Percentiles rank a stretch among this genome's conserved stretches.
phyloP scores from a whole-genome alignment of 192 early-diverging fungal genomes.

The Linderina pennispora region DNA sequence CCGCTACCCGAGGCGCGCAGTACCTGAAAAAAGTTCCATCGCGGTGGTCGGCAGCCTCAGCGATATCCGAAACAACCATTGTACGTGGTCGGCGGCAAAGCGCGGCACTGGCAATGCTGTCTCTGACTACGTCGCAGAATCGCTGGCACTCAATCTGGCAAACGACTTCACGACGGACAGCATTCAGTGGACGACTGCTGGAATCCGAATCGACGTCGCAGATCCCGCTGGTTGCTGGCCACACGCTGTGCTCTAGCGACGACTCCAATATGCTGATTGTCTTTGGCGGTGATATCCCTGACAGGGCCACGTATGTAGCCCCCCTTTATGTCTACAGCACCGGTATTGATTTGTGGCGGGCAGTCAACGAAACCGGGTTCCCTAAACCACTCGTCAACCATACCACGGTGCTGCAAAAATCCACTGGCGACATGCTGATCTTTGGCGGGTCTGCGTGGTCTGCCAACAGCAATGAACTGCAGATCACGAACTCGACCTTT shows the following conservation, averaged over 20 bases:
- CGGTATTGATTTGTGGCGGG: conserved; percentile 33
- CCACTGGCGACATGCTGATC: conserved; percentile 33
- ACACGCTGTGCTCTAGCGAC: conserved; percentile 21
- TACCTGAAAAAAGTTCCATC: conserved; percentile 10
- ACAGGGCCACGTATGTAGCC: conserved; percentile 1
- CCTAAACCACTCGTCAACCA: conserved; percentile 20
- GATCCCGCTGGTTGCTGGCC: conserved; percentile 23
- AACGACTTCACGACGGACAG: conserved; percentile 13
- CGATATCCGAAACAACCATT: conserved; percentile 35
- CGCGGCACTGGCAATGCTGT: conserved; percentile 6
- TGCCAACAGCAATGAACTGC: not conserved
- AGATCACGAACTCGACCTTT: conserved; percentile 27
- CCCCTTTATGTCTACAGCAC: conserved; percentile 32
- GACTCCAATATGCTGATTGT: conserved; percentile 34
- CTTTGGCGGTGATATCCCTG: conserved; percentile 28
- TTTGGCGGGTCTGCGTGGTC: conserved; percentile 17
- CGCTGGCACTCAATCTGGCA: conserved; percentile 24
- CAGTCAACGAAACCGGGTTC: conserved; percentile 8
- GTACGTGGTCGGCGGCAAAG: conserved; percentile 39
- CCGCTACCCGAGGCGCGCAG: not conserved
- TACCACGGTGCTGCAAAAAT: conserved; percentile 13
- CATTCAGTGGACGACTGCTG: conserved; percentile 14
- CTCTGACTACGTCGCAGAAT: conserved; percentile 19
- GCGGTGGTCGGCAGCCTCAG: conserved; percentile 33
- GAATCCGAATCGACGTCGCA: conserved; percentile 9